phyloP scores from a whole-genome alignment of 192 early-diverging fungal species.

The Entomortierella lignicola region DNA sequence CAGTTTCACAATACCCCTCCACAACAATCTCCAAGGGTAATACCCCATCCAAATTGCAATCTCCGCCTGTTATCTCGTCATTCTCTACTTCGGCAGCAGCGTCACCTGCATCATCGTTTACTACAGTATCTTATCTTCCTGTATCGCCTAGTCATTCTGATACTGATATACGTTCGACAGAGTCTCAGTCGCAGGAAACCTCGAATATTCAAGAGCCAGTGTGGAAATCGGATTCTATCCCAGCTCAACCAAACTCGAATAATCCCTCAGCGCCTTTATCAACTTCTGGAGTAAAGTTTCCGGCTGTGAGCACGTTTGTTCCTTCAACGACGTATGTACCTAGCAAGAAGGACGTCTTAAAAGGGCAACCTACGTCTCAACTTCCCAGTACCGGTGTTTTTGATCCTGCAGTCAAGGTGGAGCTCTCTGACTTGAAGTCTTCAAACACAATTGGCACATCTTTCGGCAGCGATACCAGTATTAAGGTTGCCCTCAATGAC shows the following conservation, averaged over 20 bases:
- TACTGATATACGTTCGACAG: constrained; percentile 19
- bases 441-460: not conserved
- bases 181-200: not conserved
- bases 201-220: not conserved
- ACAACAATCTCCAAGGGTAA: not conserved
- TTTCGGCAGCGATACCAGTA: not conserved
- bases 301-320: constrained; percentile 12
- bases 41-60: not conserved
- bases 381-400: not conserved
- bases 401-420: constrained; percentile 38
- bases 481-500: constrained; percentile 32
- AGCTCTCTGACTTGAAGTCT: constrained; percentile 27
- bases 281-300: constrained; percentile 6
- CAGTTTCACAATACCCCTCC: not conserved
- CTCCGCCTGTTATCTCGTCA: constrained; percentile 1
- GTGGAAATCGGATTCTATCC: not conserved
- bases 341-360: constrained; percentile 30
- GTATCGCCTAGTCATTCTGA: constrained; percentile 34
- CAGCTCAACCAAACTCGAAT: not conserved
- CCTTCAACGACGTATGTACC: constrained; percentile 35
- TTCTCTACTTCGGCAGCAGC: constrained; percentile 7
- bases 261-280: constrained; percentile 14
- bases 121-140: constrained; percentile 30
- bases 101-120: constrained; percentile 38
- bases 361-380: constrained; percentile 5